Base-by-base conservation (phyloP, 805 yeast genomes). In the Isabelozyma heimii region DNA sequence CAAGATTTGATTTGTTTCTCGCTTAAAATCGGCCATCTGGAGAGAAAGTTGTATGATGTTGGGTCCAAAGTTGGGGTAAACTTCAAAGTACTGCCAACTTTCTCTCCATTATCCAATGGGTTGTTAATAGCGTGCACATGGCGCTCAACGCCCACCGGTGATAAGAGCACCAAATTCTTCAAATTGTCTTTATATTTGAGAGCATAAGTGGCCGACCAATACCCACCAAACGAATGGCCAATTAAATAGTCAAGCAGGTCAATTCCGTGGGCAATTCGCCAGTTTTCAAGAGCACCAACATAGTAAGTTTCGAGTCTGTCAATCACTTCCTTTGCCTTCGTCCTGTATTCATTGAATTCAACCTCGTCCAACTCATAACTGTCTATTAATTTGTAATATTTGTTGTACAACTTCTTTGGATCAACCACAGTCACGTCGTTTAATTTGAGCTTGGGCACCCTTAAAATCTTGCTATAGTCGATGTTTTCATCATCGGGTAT, bases 191-290 rank as follows among this genome's bases (percentile, higher is more conserved):
- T 89, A 56, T 84, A 76, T 51, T 72, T 79, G 40, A 82, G 59
- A 1, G 87, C 75, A 61, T 85, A 88, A 6, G 84, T 79, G 44
- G 80, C 79, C 0, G 89, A 79, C 68, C 89, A 69, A 56, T 86
- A 84, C 0, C 90, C 94, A 30, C 96, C 96, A 53, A 81, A 82
- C 0, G 95, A 87, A 63, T 89, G 96, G 0, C 90, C 92, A 16
- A 88, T 67, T 12, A 89, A 60, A 57, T 80, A 85, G 54, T 73
- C 77, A 38, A 89, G 76, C 52, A 79, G 75, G 1, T 72, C 76
- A 9, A 88, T 62, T 0, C 73, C 72, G 16, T 77, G 68, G 8
- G 57, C 66, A 7, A 48, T 50, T 56, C 94, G 70, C 94, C 95
- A 88, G 6, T 66, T 61, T 45, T 88, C 92, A 6, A 89, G 62